Percentiles rank a stretch among this genome's conserved stretches.
Evolutionary conservation across 305 asterid species (phyloP).

Genomic region (Lippia alba): DNA sequence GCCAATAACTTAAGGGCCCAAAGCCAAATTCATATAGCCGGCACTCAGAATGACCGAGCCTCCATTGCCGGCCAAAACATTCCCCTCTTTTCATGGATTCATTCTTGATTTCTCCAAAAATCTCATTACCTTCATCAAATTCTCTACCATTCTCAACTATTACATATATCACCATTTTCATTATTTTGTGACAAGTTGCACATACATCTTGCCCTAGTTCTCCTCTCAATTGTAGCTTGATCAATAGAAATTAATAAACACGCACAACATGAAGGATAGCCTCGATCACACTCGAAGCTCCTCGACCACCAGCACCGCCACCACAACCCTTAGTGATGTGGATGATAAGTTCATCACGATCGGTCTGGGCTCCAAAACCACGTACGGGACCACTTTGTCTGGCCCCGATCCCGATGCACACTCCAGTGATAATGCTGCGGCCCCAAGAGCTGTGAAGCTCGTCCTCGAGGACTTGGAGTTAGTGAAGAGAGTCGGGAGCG

Average conservation of each 20-base stretch:
- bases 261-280: conserved; percentile 2
- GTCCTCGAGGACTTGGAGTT: conserved; percentile 55
- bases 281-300: conserved; percentile 29
- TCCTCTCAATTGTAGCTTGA: neutral
- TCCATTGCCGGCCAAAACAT: conserved; percentile 60
- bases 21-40: conserved; percentile 46
- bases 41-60: conserved; percentile 51
- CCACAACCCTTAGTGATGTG: conserved; percentile 8
- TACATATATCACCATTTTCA: conserved; percentile 11
- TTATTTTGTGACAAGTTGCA: too few relatives aligned
- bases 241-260: conserved; percentile 35
- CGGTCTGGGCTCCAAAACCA: conserved; percentile 28
- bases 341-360: conserved; percentile 28
- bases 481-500: conserved; percentile 64
- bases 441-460: conserved; percentile 33
- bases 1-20: conserved; percentile 42
- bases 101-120: conserved; percentile 18
- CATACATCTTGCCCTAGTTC: neutral
- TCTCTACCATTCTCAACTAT: neutral
- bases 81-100: conserved; percentile 24
- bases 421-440: neutral
- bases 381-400: conserved; percentile 5
- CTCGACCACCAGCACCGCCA: conserved; percentile 33
- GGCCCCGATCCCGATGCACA: conserved; percentile 22
- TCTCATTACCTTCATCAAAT: too few relatives aligned